Percentiles rank a stretch among this genome's conserved stretches.
Conservation (phyloP, 768 basidiomycete genomes). For the Suillus discolor region DNA sequence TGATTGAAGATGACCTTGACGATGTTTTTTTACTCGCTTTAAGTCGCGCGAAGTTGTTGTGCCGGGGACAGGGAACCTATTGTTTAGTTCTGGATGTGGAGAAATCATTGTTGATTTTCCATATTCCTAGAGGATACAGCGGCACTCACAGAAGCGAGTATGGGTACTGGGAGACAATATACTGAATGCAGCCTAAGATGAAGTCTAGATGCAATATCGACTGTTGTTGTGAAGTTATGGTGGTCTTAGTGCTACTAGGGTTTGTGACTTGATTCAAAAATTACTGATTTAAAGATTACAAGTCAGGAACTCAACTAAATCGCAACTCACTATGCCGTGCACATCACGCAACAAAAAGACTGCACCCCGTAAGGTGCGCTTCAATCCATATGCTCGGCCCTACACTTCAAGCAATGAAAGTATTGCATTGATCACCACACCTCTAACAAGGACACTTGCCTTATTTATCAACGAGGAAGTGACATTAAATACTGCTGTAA, state of each 20-base stretch:
- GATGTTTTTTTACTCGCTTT: not conserved
- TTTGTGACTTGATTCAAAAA: too few relatives aligned
- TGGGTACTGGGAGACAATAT: not conserved
- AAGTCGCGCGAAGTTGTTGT: not conserved
- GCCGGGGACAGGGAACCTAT: not conserved
- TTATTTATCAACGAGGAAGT: not conserved
- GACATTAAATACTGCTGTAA: not conserved
- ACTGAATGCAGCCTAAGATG: not conserved
- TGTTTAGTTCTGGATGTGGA: not conserved
- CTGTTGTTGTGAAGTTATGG: too few relatives aligned
- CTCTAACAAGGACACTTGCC: not conserved
- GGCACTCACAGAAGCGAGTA: not conserved
- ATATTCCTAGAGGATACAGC: not conserved
- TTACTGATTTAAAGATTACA: not conserved
- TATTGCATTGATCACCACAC: not conserved
- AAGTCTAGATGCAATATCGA: not conserved
- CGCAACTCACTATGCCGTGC: not conserved
- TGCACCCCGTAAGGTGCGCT: not conserved
- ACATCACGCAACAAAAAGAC: not conserved
- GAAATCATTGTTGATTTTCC: not conserved
- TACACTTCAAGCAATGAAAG: slow-evolving; percentile 1
- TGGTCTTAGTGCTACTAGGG: too few relatives aligned
- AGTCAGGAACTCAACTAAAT: not conserved
- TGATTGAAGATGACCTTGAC: not conserved
- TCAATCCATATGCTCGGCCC: not conserved